Evolutionary conservation across 768 basidiomycete species (phyloP).

Genomic region (Austroboletus eburneus): DNA sequence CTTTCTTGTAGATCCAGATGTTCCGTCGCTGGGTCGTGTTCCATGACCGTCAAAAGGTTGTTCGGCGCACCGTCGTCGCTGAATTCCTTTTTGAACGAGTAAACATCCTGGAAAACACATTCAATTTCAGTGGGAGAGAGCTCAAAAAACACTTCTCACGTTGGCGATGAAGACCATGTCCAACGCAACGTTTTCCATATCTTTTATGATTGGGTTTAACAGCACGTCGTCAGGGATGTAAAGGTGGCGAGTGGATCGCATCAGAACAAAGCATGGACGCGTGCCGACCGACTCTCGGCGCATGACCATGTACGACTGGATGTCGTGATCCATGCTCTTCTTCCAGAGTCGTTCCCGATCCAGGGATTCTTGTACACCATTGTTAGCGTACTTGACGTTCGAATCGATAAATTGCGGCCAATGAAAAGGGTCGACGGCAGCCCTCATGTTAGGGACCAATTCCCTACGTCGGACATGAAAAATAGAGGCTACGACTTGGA

Average conservation of each 20-base stretch:
- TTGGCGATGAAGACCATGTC: slow-evolving; percentile 28
- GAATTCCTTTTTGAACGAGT: slow-evolving; percentile 29
- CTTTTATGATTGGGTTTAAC: slow-evolving; percentile 18
- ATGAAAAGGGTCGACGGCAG: slow-evolving; percentile 22
- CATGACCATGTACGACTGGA: slow-evolving; percentile 26
- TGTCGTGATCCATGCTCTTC: slow-evolving; percentile 8
- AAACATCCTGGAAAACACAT: slow-evolving; percentile 19
- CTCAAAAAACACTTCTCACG: slow-evolving; percentile 4
- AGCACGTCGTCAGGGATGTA: slow-evolving; percentile 23
- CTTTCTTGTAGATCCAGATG: slow-evolving; percentile 25
- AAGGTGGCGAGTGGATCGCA: slow-evolving; percentile 26
- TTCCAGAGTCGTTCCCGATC: slow-evolving; percentile 23
- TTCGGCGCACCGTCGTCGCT: slow-evolving; percentile 27
- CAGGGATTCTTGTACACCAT: slow-evolving; percentile 22
- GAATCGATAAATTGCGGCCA: slow-evolving; percentile 26
- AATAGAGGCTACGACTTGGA: neutral
- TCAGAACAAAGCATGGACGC: slow-evolving; percentile 26
- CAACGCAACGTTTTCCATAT: slow-evolving; percentile 25
- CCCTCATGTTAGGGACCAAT: slow-evolving; percentile 21
- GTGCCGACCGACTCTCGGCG: slow-evolving; percentile 29
- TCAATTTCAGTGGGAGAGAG: neutral
- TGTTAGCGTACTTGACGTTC: slow-evolving; percentile 19
- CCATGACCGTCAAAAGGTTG: slow-evolving; percentile 26
- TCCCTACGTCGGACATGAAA: slow-evolving; percentile 12
- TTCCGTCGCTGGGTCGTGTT: slow-evolving; percentile 19